These are phyloP conservation scores for Acacia concinna DNA, from an alignment of 331 rosid genomes.

Conservation along the genomic window DNA sequence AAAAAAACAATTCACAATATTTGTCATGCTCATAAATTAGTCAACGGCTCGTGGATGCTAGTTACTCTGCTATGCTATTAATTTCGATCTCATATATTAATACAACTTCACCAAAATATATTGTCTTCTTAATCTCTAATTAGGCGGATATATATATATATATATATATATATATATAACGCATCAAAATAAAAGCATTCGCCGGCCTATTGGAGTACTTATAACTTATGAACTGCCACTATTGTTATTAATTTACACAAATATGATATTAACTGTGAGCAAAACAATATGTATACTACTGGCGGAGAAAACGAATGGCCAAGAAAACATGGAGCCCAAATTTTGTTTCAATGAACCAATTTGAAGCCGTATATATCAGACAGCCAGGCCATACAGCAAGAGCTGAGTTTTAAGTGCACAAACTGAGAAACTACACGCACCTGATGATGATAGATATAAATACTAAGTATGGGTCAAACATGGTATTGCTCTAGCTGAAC, in stretches of 20 bases:
- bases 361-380: not conserved
- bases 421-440: not conserved
- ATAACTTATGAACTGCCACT: not conserved
- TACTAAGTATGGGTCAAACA: conserved; percentile 29
- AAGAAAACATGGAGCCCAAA: not conserved
- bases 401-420: not conserved
- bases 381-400: not conserved
- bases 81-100: not conserved
- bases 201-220: not conserved
- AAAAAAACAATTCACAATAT: not conserved
- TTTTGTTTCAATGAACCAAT: not conserved
- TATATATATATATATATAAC: not conserved
- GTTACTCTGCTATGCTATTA: not conserved
- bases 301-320: too few species aligned
- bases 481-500: conserved; percentile 67
- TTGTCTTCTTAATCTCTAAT: not conserved
- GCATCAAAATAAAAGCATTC: not conserved
- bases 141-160: not conserved
- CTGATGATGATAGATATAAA: not conserved
- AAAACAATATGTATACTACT: not conserved
- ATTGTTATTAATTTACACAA: not conserved
- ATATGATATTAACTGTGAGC: not conserved
- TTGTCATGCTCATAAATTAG: not conserved
- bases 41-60: not conserved
- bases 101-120: not conserved